phyloP scores from a whole-genome alignment of 305 asterid genomes.

The Solanum hybrid region DNA sequence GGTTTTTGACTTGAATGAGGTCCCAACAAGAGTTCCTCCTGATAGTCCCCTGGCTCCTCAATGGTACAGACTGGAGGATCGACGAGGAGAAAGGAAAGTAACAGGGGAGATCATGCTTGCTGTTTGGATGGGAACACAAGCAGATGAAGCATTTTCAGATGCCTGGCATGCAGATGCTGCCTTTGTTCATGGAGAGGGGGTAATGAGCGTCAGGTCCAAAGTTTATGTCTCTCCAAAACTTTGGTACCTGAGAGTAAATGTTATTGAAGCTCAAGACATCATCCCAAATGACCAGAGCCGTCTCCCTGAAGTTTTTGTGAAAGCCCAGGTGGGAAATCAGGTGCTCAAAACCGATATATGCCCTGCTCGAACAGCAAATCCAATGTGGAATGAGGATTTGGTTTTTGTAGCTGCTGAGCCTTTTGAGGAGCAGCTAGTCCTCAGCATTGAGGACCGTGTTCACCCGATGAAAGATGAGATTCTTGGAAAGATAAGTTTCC shows the following conservation, averaged over 20 bases:
- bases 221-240: conserved; percentile 54
- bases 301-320: conserved; percentile 34
- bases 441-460: conserved; percentile 40
- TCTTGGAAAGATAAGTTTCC: conserved; percentile 30
- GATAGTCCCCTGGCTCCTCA: conserved; percentile 62
- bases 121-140: conserved; percentile 64
- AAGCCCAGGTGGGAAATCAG: conserved; percentile 45
- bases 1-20: conserved; percentile 44
- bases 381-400: conserved; percentile 47
- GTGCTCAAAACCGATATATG: conserved; percentile 33
- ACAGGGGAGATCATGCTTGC: conserved; percentile 52
- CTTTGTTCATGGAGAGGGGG: conserved; percentile 40
- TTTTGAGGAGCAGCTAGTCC: conserved; percentile 41
- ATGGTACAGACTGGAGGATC: conserved; percentile 47
- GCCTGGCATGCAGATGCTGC: conserved; percentile 65
- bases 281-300: conserved; percentile 38
- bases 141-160: conserved; percentile 56
- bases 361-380: conserved; percentile 37
- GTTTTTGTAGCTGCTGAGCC: conserved; percentile 55
- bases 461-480: conserved; percentile 41
- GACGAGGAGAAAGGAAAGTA: conserved; percentile 31
- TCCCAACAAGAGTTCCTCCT: conserved; percentile 51
- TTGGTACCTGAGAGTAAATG: conserved; percentile 51
- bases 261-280: conserved; percentile 54
- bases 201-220: conserved; percentile 36